phyloP scores from a whole-genome alignment of 2,329 filamentous ascomycete species.

The Talaromyces atroroseus region DNA sequence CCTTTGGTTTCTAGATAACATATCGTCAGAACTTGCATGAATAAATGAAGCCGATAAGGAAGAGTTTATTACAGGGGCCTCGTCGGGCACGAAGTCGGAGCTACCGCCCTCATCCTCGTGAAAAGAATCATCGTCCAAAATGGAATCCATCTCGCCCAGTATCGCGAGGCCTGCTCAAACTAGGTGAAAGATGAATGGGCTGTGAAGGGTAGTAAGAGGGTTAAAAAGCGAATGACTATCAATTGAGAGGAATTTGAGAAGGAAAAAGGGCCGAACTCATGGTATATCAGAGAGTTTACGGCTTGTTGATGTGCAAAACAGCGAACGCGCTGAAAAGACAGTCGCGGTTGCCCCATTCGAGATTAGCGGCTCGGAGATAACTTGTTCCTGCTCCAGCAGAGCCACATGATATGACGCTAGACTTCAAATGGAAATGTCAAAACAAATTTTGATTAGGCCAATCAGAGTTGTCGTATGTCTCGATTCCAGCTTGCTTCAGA shows the following conservation, averaged over 20 bases:
- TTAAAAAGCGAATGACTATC: conserved; percentile 6
- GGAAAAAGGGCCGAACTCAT: not conserved
- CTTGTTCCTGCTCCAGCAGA: conserved; percentile 23
- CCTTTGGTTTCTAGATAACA: conserved; percentile 49
- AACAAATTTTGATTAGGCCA: conserved; percentile 22
- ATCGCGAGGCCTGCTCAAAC: conserved; percentile 10
- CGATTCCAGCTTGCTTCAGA: too few relatives aligned
- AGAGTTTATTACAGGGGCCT: conserved; percentile 38
- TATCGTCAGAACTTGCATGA: not conserved
- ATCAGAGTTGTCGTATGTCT: not conserved
- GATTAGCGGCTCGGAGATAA: conserved; percentile 22
- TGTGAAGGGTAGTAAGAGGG: not conserved
- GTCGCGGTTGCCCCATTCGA: conserved; percentile 14
- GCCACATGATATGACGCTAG: conserved; percentile 15
- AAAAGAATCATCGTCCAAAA: conserved; percentile 57
- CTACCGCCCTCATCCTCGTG: conserved; percentile 51
- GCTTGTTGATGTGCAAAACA: conserved; percentile 10
- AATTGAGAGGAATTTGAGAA: not conserved
- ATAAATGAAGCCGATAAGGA: not conserved
- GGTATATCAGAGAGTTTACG: not conserved
- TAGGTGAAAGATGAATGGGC: not conserved
- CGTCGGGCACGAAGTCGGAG: conserved; percentile 57
- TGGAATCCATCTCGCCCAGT: conserved; percentile 26
- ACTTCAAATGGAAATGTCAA: conserved; percentile 26
- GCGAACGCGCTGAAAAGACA: conserved; percentile 13